These are phyloP conservation scores for Karstenula rhodostoma DNA, from an alignment of 2,329 filamentous ascomycete genomes.

Conservation along the genomic window DNA sequence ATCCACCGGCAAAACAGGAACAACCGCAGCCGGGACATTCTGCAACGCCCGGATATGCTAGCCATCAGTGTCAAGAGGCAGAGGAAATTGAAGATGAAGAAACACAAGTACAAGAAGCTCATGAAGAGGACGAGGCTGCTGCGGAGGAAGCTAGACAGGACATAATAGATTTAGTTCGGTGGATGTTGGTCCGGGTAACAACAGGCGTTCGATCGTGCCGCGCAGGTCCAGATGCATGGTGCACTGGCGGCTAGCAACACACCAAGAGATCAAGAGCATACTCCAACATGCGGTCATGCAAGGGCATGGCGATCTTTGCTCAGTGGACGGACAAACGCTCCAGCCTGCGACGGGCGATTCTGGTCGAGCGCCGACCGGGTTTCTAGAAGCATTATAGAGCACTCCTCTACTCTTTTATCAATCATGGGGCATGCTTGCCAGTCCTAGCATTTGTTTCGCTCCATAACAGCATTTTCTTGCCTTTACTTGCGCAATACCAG, in stretches of 20 bases:
- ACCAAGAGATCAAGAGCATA: constrained; percentile 6
- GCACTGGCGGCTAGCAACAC: constrained; percentile 12
- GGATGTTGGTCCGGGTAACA: constrained; percentile 23
- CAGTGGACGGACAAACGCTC: constrained; percentile 12
- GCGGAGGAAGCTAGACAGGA: constrained; percentile 76
- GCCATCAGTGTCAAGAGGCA: constrained; percentile 92
- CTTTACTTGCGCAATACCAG: constrained; percentile 40
- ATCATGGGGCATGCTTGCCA: constrained; percentile 31
- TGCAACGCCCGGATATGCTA: constrained; percentile 65
- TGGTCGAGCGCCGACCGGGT: constrained; percentile 19
- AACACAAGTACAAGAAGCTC: constrained; percentile 99
- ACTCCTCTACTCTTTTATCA: constrained; percentile 33
- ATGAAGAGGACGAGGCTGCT: constrained; percentile 90
- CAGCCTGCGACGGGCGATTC: constrained; percentile 23
- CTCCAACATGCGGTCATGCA: neutral
- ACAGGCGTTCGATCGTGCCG: constrained; percentile 12
- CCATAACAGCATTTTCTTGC: constrained; percentile 33
- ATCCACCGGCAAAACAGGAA: constrained; percentile 69
- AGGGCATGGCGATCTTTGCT: constrained; percentile 8
- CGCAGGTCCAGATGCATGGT: constrained; percentile 10
- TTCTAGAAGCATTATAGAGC: constrained; percentile 40
- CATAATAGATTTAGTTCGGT: constrained; percentile 37
- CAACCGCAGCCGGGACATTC: constrained; percentile 57
- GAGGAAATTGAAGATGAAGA: constrained; percentile 98
- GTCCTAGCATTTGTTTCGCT: constrained; percentile 35